Percentiles rank a stretch among this genome's conserved stretches.
Conservation (phyloP, 1,284 basidiomycete species). For the Microstroma glucosiphilum region DNA sequence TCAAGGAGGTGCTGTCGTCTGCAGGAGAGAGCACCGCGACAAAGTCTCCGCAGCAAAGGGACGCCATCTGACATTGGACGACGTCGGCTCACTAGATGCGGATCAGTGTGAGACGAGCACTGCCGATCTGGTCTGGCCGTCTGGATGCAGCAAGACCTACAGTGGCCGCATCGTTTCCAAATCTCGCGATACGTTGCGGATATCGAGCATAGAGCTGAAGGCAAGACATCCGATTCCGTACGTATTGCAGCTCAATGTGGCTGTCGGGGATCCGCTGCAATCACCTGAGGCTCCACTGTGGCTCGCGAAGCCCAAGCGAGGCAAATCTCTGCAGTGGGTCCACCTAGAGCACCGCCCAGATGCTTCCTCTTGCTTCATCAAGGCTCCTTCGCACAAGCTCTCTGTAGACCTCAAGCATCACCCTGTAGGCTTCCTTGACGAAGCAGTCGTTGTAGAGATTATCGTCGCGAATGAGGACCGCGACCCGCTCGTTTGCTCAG, state of each 20-base stretch:
- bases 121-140: no score
- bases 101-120: no score
- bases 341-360: slow-evolving; percentile 4
- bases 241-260: no score
- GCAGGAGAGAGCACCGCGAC: no score
- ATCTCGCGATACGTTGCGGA: not conserved
- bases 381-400: slow-evolving; percentile 6
- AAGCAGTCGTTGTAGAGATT: slow-evolving; percentile 5
- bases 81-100: no score
- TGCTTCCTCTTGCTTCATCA: not conserved
- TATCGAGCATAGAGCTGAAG: not conserved
- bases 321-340: not conserved
- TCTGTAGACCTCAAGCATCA: slow-evolving; percentile 8
- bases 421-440: slow-evolving; percentile 11
- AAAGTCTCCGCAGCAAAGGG: no score
- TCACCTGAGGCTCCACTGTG: not conserved
- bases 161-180: no score
- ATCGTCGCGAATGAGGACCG: slow-evolving; percentile 9
- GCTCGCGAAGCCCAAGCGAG: not conserved
- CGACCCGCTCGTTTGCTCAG: not conserved
- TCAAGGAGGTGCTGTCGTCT: no score
- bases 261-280: not conserved
- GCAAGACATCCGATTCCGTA: no score
- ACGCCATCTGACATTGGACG: no score
- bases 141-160: no score